Evolutionary conservation across 2,329 filamentous ascomycete species (phyloP).

Genomic region (Pseudogymnoascus sp.): DNA sequence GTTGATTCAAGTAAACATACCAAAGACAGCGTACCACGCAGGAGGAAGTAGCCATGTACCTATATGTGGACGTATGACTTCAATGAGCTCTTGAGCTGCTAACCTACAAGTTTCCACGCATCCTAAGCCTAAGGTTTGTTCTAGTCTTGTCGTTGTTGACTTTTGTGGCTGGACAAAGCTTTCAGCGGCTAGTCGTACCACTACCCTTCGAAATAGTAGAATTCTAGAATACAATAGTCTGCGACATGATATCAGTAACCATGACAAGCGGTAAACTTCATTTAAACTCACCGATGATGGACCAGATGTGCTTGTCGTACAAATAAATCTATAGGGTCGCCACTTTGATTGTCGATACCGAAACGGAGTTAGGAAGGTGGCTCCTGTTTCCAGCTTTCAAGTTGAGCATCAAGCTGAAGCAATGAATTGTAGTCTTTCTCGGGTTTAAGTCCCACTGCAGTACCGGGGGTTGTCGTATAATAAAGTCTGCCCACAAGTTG

Average conservation of each 20-base stretch:
- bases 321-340: background rate
- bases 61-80: background rate
- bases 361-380: background rate
- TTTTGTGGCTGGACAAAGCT: background rate
- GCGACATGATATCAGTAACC: background rate
- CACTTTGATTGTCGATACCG: background rate
- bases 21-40: constrained; percentile 9
- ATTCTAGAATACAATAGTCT: constrained; percentile 7
- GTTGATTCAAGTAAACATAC: background rate
- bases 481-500: background rate
- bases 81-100: constrained; percentile 3
- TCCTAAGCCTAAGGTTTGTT: background rate
- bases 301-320: constrained; percentile 7
- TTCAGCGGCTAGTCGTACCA: background rate
- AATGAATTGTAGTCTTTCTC: background rate
- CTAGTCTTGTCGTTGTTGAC: background rate
- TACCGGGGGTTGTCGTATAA: background rate
- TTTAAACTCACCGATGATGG: constrained; percentile 4
- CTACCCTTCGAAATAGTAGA: background rate
- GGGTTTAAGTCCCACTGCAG: background rate
- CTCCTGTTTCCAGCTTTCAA: background rate
- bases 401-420: background rate
- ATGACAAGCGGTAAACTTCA: background rate
- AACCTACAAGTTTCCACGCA: background rate
- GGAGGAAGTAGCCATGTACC: constrained; percentile 6